Evolutionary conservation across 768 basidiomycete genomes (phyloP).

Genomic region (Auricularia sp.): DNA sequence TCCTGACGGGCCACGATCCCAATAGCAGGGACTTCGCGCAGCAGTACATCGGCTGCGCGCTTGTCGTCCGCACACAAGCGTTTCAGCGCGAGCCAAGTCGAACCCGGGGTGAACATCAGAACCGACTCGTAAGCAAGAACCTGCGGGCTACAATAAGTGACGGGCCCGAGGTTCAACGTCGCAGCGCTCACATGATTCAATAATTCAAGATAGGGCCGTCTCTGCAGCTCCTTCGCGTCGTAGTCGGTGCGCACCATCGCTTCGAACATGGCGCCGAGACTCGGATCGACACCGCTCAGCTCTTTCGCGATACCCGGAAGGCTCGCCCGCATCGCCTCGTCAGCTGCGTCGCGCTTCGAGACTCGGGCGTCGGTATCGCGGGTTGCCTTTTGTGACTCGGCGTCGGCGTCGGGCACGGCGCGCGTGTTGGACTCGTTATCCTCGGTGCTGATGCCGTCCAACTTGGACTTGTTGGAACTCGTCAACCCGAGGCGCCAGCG

Average conservation of each 20-base stretch:
- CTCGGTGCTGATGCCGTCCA: neutral
- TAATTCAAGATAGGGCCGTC: neutral
- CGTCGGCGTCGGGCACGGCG: neutral
- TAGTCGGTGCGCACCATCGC: neutral
- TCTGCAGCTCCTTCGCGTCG: neutral
- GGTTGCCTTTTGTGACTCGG: neutral
- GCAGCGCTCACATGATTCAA: neutral
- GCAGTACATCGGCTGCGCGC: too few species aligned
- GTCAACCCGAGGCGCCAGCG: neutral
- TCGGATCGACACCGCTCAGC: neutral
- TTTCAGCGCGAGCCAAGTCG: neutral
- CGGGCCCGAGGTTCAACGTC: too few species aligned
- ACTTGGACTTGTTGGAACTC: neutral
- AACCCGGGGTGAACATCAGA: neutral
- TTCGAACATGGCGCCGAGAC: neutral
- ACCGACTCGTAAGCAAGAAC: neutral
- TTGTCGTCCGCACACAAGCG: too few species aligned
- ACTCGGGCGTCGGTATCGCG: neutral
- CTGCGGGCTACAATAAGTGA: neutral
- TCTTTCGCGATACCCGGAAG: neutral
- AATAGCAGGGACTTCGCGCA: too few species aligned
- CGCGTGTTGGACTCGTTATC: neutral
- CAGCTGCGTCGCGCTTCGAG: neutral
- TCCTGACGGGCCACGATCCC: too few species aligned
- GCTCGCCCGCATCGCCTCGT: neutral